Conservation (phyloP, 495 filamentous ascomycete species). For the Pyrenula aspistea region DNA sequence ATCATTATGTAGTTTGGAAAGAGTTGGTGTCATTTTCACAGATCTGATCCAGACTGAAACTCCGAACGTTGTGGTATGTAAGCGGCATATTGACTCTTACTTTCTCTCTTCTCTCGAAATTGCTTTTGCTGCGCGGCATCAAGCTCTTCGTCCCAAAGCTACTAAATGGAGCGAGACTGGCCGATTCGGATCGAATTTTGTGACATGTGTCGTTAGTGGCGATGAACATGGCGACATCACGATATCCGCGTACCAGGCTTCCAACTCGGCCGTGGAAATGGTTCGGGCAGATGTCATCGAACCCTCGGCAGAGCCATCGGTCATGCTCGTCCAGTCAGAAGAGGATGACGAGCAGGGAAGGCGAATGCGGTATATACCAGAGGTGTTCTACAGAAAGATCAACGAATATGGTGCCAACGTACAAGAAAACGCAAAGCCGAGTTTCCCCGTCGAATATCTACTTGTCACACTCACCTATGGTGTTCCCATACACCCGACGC, state of each 20-base stretch:
- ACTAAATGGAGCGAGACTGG: slow-evolving; percentile 97
- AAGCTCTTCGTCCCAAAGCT: slow-evolving; percentile 76
- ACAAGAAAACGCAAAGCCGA: slow-evolving; percentile 91
- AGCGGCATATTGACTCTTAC: slow-evolving; percentile 90
- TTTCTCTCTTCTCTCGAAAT: slow-evolving; percentile 89
- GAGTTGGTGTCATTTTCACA: slow-evolving; percentile 91
- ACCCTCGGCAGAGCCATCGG: slow-evolving; percentile 78
- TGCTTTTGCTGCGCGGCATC: slow-evolving; percentile 73
- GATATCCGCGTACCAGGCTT: slow-evolving; percentile 87
- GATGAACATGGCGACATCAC: slow-evolving; percentile 81
- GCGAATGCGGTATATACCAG: slow-evolving; percentile 81
- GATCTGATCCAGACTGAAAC: slow-evolving; percentile 75
- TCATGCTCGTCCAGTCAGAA: slow-evolving; percentile 92
- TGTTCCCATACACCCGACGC: slow-evolving; percentile 70
- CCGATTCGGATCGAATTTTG: slow-evolving; percentile 89
- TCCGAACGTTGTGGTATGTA: slow-evolving; percentile 81
- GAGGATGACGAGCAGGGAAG: slow-evolving; percentile 63
- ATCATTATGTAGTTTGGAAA: slow-evolving; percentile 71
- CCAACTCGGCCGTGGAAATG: slow-evolving; percentile 94
- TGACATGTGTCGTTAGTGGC: slow-evolving; percentile 88
- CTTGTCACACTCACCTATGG: slow-evolving; percentile 94
- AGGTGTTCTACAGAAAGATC: slow-evolving; percentile 90
- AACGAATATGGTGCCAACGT: slow-evolving; percentile 96
- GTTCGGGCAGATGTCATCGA: slow-evolving; percentile 90
- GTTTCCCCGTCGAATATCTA: slow-evolving; percentile 93